Evolutionary conservation across 1,284 basidiomycete species (phyloP).

Genomic region (Rugosomyces carneus): DNA sequence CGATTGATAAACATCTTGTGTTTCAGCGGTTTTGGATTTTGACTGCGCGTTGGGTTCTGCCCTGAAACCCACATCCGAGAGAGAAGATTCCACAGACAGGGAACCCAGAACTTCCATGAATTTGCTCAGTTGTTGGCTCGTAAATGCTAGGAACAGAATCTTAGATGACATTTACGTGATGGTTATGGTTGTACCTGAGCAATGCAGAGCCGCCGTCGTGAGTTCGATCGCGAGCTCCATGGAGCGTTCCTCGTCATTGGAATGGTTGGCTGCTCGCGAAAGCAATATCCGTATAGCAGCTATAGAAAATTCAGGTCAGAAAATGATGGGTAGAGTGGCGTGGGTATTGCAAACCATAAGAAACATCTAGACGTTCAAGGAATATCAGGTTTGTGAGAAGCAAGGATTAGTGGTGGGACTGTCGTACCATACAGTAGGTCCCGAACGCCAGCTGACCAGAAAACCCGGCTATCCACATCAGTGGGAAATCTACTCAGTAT

Average conservation of each 20-base stretch:
- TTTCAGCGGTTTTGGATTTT: constrained; percentile 18
- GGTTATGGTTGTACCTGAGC: constrained; percentile 40
- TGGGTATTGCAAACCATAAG: constrained; percentile 24
- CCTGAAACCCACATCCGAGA: background rate
- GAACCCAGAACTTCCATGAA: constrained; percentile 26
- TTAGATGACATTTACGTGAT: background rate
- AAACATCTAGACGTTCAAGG: constrained; percentile 25
- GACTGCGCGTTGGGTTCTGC: constrained; percentile 4
- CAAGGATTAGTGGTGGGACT: background rate
- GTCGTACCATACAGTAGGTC: constrained; percentile 61
- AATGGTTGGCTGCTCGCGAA: constrained; percentile 24
- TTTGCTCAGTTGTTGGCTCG: constrained; percentile 45
- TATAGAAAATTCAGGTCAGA: constrained; percentile 17
- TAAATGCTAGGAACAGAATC: constrained; percentile 44
- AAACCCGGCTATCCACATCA: constrained; percentile 64
- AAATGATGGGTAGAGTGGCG: constrained; percentile 5
- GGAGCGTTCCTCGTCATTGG: constrained; percentile 28
- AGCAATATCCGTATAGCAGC: constrained; percentile 36
- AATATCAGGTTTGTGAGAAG: constrained; percentile 3
- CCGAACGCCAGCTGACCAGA: constrained; percentile 54
- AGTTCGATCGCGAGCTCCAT: constrained; percentile 42
- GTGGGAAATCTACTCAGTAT: constrained; percentile 69
- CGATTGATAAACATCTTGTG: background rate
- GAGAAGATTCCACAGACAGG: constrained; percentile 11
- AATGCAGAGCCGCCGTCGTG: constrained; percentile 44